Conservation (phyloP, 164 flowering plant genomes). For the Dillenia suffruticosa region DNA sequence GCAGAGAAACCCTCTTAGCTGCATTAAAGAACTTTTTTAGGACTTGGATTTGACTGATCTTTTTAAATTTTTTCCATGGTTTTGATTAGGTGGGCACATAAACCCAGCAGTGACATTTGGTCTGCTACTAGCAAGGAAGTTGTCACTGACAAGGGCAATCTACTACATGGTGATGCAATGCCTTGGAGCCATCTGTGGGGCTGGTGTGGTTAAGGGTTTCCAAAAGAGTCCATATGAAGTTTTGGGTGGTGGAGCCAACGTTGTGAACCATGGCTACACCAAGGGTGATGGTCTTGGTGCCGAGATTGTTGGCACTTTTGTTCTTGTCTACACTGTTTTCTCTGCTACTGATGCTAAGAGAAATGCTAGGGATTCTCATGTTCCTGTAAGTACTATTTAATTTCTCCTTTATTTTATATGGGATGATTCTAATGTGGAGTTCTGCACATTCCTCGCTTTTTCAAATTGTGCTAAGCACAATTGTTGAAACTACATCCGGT, state of each 20-base stretch:
- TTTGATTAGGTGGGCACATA: constrained; percentile 51
- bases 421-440: too few relatives aligned
- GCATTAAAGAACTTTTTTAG: too few relatives aligned
- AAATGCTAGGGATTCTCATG: constrained; percentile 67
- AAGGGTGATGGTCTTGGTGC: constrained; percentile 56
- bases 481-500: too few relatives aligned
- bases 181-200: constrained; percentile 60
- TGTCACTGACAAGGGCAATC: constrained; percentile 50
- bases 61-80: neutral
- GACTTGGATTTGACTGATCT: too few relatives aligned
- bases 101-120: constrained; percentile 72
- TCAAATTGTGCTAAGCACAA: too few relatives aligned
- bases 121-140: constrained; percentile 56
- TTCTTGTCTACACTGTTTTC: constrained; percentile 63
- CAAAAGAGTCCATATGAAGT: constrained; percentile 21
- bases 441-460: too few relatives aligned
- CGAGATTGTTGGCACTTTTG: constrained; percentile 60
- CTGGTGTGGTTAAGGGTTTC: constrained; percentile 62
- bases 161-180: constrained; percentile 63
- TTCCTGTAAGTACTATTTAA: constrained; percentile 45
- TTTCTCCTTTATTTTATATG: neutral
- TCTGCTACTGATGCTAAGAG: constrained; percentile 75
- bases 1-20: too few relatives aligned
- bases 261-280: constrained; percentile 45
- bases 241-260: constrained; percentile 49